phyloP scores from a whole-genome alignment of 2,329 filamentous ascomycete species.

The Claviceps humidiphila region DNA sequence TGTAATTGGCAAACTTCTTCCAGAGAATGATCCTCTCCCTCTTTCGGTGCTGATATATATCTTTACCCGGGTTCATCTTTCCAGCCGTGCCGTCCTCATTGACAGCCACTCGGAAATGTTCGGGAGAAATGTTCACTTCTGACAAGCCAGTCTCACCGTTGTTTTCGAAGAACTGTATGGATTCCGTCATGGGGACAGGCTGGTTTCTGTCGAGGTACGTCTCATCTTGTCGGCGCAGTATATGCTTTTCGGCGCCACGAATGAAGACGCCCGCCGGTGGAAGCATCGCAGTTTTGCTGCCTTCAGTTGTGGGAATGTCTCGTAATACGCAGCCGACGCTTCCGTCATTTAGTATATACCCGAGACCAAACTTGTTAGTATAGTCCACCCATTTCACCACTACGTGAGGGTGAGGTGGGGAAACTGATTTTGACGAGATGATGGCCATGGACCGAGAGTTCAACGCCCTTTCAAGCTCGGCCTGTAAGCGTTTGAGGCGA shows the following conservation, averaged over 20 bases:
- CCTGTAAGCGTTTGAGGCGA: constrained; percentile 42
- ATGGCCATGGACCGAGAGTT: constrained; percentile 51
- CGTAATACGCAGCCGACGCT: constrained; percentile 60
- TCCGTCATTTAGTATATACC: constrained; percentile 72
- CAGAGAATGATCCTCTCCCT: constrained; percentile 52
- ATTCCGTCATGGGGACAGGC: constrained; percentile 47
- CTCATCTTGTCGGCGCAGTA: constrained; percentile 46
- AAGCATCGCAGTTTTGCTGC: constrained; percentile 35
- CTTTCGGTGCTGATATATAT: constrained; percentile 53
- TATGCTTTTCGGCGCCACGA: constrained; percentile 56
- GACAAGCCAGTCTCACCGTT: constrained; percentile 49
- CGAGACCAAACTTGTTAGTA: constrained; percentile 73
- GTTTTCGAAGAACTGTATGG: constrained; percentile 64
- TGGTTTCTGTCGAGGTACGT: constrained; percentile 44
- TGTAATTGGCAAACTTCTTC: constrained; percentile 65
- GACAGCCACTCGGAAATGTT: constrained; percentile 43
- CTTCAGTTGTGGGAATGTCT: constrained; percentile 39
- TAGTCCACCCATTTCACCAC: constrained; percentile 81
- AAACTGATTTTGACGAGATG: constrained; percentile 38
- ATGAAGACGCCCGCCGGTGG: constrained; percentile 63
- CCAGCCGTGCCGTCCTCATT: constrained; percentile 45
- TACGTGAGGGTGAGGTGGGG: constrained; percentile 46
- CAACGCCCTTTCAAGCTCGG: constrained; percentile 47
- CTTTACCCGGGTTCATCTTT: constrained; percentile 48
- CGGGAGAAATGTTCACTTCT: constrained; percentile 49